Evolutionary conservation across 306 rosid species (phyloP), one percentile per base, ranked within the genome.

Genomic region (Styphnolobium japonicum): DNA sequence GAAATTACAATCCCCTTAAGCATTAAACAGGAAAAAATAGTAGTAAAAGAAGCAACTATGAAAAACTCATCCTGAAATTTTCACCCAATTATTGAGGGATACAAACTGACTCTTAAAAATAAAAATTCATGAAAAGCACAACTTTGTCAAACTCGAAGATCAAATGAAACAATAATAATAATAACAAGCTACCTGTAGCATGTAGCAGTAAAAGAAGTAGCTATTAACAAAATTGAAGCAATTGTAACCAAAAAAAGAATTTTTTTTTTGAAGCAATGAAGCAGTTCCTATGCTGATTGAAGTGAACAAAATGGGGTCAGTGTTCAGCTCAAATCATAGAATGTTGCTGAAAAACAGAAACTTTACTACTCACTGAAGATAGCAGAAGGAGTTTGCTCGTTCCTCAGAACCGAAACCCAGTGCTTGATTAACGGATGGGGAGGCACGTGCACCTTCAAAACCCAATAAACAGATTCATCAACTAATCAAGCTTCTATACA

Each of bases 341-440:
- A 25, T 58, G 36, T 29, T 14, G 4, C 18, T 19, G n/a, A 52
- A 31, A 16, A 15, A 37, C 14, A 58, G 14, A 62, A 37, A 62
- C 7, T 15, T 18, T 8, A 4, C 0, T 31, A 78, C 96, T 84
- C 72, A 91, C 93, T 86, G 21, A 91, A 91, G 75, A 91, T 86
- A 66, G 90, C 84, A 74, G 83, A 85, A 51, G 90, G 93, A 48
- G 93, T 91, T 63, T 89, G 90, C 25, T 87, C 91, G 52, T 91
- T 91, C 76, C 93, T 87, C 76, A 91, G 83, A 81, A 91, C 82
- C 15, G 96, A 91, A 84, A 91, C 90, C 93, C 93, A 91, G 83
- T 87, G 96, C 88, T 91, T 91, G 80, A 91, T 87, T 84, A 90
- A 82, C 18, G 91, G 81, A 74, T 91, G 96, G 0, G 96, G 96